Conservation (phyloP, 2,329 filamentous ascomycete species). For the Bimuria novae-zelandiae region DNA sequence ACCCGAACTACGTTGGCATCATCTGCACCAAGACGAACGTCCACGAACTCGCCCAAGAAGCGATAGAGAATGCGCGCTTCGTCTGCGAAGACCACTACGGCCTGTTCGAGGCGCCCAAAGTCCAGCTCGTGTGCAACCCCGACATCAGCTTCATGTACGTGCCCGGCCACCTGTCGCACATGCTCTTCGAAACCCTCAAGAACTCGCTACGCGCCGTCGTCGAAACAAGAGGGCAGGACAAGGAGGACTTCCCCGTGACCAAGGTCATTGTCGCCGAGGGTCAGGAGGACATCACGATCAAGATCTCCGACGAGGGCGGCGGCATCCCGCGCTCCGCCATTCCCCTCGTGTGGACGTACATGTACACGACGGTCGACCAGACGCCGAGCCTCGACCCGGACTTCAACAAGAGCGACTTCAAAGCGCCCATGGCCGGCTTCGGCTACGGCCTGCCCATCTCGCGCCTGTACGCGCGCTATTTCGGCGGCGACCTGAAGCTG, state of each 20-base stretch:
- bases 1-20: conserved; percentile 95
- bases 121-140: conserved; percentile 93
- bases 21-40: conserved; percentile 99
- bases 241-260: conserved; percentile 93
- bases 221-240: conserved; percentile 91
- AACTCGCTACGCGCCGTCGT: conserved; percentile 97
- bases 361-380: conserved; percentile 98
- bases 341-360: conserved; percentile 99
- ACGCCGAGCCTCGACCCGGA: conserved; percentile 95
- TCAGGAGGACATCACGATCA: conserved; percentile 98
- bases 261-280: conserved; percentile 98
- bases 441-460: conserved; percentile 97
- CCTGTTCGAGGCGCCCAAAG: conserved; percentile 92
- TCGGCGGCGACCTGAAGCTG: conserved; percentile 93
- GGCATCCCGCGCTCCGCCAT: conserved; percentile 93
- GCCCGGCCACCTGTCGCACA: conserved; percentile 96
- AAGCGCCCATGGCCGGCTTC: conserved; percentile 98
- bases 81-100: conserved; percentile 99
- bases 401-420: conserved; percentile 99
- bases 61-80: conserved; percentile 98
- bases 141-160: conserved; percentile 99
- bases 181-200: conserved; percentile 99
- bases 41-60: conserved; percentile 89
- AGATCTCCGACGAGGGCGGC: conserved; percentile 94
- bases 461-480: conserved; percentile 92